phyloP scores from a whole-genome alignment of 768 basidiomycete genomes.

The Kwoniella botswanensis region DNA sequence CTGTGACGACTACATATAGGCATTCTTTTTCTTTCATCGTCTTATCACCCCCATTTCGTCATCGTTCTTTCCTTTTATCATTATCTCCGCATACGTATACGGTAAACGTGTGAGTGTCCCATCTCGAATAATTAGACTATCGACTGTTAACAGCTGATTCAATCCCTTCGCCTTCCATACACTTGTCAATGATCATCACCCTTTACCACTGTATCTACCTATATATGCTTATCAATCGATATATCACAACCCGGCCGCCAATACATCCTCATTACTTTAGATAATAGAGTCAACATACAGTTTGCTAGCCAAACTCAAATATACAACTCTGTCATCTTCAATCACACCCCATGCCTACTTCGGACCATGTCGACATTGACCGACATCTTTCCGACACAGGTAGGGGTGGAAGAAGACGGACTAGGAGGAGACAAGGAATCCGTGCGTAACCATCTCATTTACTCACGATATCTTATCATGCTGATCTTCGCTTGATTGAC shows the following conservation, averaged over 20 bases:
- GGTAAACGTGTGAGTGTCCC: conserved; percentile 5
- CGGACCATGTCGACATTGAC: conserved; percentile 22
- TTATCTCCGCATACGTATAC: neutral
- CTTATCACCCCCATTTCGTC: neutral
- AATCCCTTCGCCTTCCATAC: neutral
- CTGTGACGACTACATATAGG: neutral
- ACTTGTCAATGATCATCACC: conserved; percentile 1
- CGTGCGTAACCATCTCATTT: conserved; percentile 5
- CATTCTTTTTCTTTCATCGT: neutral
- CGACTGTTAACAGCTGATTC: conserved; percentile 1
- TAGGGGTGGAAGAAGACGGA: conserved; percentile 8
- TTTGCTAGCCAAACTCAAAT: conserved; percentile 13
- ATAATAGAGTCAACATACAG: neutral
- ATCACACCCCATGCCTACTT: conserved; percentile 21
- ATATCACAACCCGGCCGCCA: neutral
- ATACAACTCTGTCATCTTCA: neutral
- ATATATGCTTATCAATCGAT: neutral
- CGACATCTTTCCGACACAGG: conserved; percentile 23
- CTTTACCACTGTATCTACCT: neutral
- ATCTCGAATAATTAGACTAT: conserved; percentile 1
- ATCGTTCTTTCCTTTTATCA: neutral
- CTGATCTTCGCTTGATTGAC: neutral
- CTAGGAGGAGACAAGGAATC: conserved; percentile 14
- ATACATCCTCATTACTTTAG: neutral
- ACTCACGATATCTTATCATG: too few species aligned